Base-by-base conservation (phyloP, 768 basidiomycete genomes). In the Tricholoma matsutake region DNA sequence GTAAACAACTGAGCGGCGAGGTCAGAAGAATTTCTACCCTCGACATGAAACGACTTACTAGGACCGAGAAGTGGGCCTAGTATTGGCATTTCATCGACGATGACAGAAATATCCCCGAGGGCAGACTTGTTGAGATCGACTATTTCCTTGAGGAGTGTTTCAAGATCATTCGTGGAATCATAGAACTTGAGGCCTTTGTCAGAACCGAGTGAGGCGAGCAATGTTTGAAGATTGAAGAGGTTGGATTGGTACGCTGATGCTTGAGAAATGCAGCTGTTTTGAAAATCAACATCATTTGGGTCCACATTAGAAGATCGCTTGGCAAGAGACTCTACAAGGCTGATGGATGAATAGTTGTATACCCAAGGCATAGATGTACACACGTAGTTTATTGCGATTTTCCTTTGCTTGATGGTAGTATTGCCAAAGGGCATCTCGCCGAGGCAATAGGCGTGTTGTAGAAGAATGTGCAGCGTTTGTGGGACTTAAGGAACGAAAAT, bases 101-200 rank as follows among this genome's bases (percentile, higher is more conserved):
- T 55, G 1, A 16, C 64, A 56, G 67, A 58, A 29, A 76, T 66
- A 32, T 66, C 67, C 13, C 43, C 67, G 39, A 89, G 72, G 5
- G 71, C 57, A 32, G 80, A 63, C 71, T 89, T 89, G 73, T 75
- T 66, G 32, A 71, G 56, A 66, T 86, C 81, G 66, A 85, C 65
- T 10, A 80, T 37, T 16, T 79, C 68, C 69, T 86, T 86, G 53
- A 89, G 60, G 18, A 81, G 35, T 1, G 70, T 78, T 67, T 89
- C 81, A 4, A 86, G 45, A 28, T 70, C 68, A 64, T 79, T 74
- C 29, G 65, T 68, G 4, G 54, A 49, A 67, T 88, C 78, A 66
- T 83, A 85, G 71, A 82, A 76, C 28, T 73, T 80, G 34, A 83
- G 75, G 16, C 86, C 85, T 56, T 82, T 82, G 66, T 80, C 79